Base-by-base conservation (phyloP, 495 filamentous ascomycete species). In the Viridothelium virens region DNA sequence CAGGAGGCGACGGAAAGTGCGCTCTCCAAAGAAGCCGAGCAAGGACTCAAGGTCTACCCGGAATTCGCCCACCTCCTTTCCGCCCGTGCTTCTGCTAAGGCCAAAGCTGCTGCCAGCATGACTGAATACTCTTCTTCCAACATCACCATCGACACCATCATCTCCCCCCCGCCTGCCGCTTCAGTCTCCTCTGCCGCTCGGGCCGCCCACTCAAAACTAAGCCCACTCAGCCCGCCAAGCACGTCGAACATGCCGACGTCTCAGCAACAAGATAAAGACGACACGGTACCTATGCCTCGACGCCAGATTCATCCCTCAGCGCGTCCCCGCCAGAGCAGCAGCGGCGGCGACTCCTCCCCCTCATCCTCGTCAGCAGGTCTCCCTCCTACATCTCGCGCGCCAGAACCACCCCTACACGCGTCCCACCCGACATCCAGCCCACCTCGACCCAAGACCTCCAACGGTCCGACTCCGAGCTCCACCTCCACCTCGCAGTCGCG, bases 341-440 rank as follows among this genome's bases (percentile, higher is more conserved):
- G 6, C 10, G 25, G 9, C 37, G 11, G 33, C 12, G 0, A 63
- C 61, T 3, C n/a, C 37, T 41, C 10, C 33, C 6, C 14, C 59
- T 4, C 10, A 37, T 9, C 25, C 33, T 4, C 59, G 34, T 6
- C 38, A 16, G 12, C 14, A 36, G 11, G 11, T 14, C 33, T 41
- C 61, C 37, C 14, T 0, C 38, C 14, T 5, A 18, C 61, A 3
- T 5, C 33, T 3, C 31, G n/a, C 34, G 5, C 61, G 6, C 53
- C 56, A 36, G 12, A 9, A 63, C 12, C 25, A 31, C 53, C 33
- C n/a, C 53, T 59, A 18, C 38, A 69, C 67, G 3, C 34, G 65
- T 7, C 62, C 65, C 56, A 25, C 67, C 11, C 66, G 63, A 59
- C 53, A 62, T 37, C 39, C 59, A 46, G 44, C 62, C 11, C 62